A percentile compares a stretch with the other conserved stretches of the same genome.
These are phyloP conservation scores for Cladosporium velox DNA, from an alignment of 2,329 filamentous ascomycete genomes.

Conservation along the genomic window DNA sequence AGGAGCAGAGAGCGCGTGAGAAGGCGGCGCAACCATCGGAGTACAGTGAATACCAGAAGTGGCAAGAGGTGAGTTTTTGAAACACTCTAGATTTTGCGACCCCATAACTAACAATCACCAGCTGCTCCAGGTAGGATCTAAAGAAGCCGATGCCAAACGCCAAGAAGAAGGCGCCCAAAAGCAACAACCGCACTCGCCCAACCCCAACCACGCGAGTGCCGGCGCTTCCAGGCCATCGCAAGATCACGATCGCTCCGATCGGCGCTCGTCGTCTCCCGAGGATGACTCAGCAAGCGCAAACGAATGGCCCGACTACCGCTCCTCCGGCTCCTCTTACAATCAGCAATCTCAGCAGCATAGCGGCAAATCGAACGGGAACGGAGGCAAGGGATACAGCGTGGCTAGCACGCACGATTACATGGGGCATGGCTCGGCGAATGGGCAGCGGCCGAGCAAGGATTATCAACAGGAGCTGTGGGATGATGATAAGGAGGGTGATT, in stretches of 20 bases:
- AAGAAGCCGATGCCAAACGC: conserved; percentile 18
- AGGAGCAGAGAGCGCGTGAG: conserved; percentile 25
- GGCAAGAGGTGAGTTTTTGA: conserved; percentile 40
- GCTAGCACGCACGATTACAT: conserved; percentile 39
- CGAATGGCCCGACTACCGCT: conserved; percentile 22
- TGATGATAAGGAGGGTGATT: conserved; percentile 33
- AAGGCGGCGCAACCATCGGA: conserved; percentile 33
- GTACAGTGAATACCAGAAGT: conserved; percentile 41
- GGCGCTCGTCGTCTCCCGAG: conserved; percentile 7
- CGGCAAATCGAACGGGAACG: conserved; percentile 21
- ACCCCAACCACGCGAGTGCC: conserved; percentile 2
- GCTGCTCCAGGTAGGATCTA: conserved; percentile 19
- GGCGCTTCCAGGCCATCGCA: conserved; percentile 1
- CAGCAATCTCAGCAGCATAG: conserved; percentile 24
- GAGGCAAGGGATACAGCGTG: conserved; percentile 35
- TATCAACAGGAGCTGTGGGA: conserved; percentile 34
- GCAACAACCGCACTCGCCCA: conserved; percentile 12
- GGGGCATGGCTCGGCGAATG: conserved; percentile 30
- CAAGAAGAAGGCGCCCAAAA: conserved; percentile 11
- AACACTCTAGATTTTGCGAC: background rate
- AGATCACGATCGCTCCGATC: conserved; percentile 1
- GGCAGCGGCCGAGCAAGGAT: conserved; percentile 31
- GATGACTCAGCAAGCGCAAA: background rate
- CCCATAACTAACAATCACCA: background rate
- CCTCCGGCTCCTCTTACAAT: conserved; percentile 18